Base-by-base conservation (phyloP, 192 early-diverging fungal species). In the Cetraspora pellucida region DNA sequence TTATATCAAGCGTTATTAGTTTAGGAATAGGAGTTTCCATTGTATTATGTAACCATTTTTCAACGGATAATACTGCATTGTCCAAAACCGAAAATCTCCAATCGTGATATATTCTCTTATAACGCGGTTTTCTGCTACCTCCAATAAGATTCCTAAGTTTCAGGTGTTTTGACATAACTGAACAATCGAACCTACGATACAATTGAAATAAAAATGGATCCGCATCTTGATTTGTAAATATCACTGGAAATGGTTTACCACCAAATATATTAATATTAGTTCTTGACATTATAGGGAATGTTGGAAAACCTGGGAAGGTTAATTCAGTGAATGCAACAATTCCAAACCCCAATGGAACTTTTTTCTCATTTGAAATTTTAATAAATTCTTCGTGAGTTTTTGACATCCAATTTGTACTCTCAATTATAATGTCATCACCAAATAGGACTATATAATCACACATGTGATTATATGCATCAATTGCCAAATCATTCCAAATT, bases 191-290 rank as follows among this genome's bases (percentile, higher is more conserved):
- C 44, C 72, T 28, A 14, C 72, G 59, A 46, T 74, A 74, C 13
- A 64, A 19, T 61, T 74, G 58, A 31, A 64, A 74, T 0, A 74
- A 16, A 19, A 66, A 74, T 6, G 72, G 72, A 19, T 52, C 72
- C 10, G 30, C 72, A 61, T 74, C 70, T 21, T 72, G 70, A 43
- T 74, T 74, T n/a, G 16, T 14, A 58, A 74, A 74, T 21, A 3
- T 27, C 2, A 4, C 4, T 19, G 72, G 72, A 1, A 74, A 30
- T 19, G 65, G 4, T 5, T 74, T 28, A 17, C 72, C 72, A 61
- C 27, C 27, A 46, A 74, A 74, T 14, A 74, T 64, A 13, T 74
- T 28, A 31, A 74, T 23, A 30, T 74, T 55, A 27, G 17, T 1
- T n/a, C 72, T 27, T 25, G 25, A 14, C 9, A 74, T 30, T 21